A percentile compares a stretch with the other conserved stretches of the same genome.
These are phyloP conservation scores for Fusarium beomiforme DNA, from an alignment of 2,329 filamentous ascomycete genomes.

Conservation along the genomic window DNA sequence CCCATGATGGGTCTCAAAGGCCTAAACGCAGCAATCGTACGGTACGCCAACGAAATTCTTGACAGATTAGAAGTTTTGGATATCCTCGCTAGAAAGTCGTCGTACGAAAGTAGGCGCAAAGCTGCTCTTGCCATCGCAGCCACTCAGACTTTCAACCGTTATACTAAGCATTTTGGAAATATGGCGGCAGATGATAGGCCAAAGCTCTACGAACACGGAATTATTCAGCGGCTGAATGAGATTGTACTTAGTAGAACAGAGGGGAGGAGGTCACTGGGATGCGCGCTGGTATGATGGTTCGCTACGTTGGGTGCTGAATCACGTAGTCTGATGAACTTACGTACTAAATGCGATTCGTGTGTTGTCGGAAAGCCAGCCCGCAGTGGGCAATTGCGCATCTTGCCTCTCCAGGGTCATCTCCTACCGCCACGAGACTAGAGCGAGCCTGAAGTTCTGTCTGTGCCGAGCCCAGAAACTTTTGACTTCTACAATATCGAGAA, in stretches of 20 bases:
- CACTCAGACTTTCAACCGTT: neutral
- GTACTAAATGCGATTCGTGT: neutral
- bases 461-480: neutral
- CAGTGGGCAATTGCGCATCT: neutral
- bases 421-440: neutral
- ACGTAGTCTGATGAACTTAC: neutral
- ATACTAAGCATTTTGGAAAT: neutral
- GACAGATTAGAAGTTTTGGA: neutral
- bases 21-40: neutral
- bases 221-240: neutral
- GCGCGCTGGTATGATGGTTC: neutral
- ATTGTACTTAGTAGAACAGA: neutral
- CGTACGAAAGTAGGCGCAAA: neutral
- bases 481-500: neutral
- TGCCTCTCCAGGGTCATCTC: neutral
- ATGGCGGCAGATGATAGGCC: neutral
- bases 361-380: neutral
- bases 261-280: neutral
- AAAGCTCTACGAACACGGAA: neutral
- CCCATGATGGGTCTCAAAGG: neutral
- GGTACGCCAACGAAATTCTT: neutral
- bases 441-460: neutral
- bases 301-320: neutral
- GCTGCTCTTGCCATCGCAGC: neutral
- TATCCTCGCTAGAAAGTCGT: neutral